Conservation (phyloP, 2,329 filamentous ascomycete species). For the Neoscytalidium dimidiatum region DNA sequence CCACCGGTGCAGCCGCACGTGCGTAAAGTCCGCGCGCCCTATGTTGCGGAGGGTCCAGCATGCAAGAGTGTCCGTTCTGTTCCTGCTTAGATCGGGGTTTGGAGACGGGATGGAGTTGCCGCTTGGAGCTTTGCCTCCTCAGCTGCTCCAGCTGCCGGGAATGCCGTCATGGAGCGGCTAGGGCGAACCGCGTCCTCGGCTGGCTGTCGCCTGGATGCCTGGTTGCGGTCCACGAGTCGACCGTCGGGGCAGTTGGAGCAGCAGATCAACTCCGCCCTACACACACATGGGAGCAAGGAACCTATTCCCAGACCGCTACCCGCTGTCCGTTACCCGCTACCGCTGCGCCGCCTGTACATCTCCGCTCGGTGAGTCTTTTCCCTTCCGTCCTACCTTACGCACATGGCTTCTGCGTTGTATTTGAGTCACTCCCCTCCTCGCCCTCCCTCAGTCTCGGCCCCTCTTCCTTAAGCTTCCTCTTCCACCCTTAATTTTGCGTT, state of each 20-base stretch:
- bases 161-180: constrained; percentile 10
- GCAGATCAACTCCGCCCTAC: constrained; percentile 7
- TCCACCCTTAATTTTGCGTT: constrained; percentile 11
- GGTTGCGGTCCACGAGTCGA: not conserved
- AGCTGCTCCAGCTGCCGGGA: not conserved
- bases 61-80: not conserved
- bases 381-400: constrained; percentile 14
- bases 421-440: constrained; percentile 1
- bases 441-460: not conserved
- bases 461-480: constrained; percentile 1
- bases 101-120: not conserved
- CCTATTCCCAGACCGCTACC: constrained; percentile 16
- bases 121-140: not conserved
- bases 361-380: constrained; percentile 17
- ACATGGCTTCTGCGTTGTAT: not conserved
- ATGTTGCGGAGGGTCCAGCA: not conserved
- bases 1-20: not conserved
- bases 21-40: not conserved
- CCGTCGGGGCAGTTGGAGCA: constrained; percentile 9
- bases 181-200: constrained; percentile 1
- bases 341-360: constrained; percentile 3
- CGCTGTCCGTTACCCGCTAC: constrained; percentile 1
- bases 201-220: not conserved
- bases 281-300: constrained; percentile 10
- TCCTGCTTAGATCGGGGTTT: not conserved